phyloP scores from a whole-genome alignment of 2,329 filamentous ascomycete genomes.

The Didymella arachidicola region DNA sequence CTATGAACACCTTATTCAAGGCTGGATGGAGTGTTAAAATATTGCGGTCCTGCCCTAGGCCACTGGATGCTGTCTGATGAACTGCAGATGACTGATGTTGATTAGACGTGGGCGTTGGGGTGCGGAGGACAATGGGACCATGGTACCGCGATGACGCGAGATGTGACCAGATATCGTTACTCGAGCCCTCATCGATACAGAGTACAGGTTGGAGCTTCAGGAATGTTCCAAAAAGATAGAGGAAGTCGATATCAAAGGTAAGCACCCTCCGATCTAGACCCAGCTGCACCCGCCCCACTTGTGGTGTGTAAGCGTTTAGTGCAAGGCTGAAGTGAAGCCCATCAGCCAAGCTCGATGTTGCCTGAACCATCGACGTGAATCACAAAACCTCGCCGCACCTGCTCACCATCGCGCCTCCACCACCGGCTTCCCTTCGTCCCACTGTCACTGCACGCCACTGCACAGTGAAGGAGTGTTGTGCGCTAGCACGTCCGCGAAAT shows the following conservation, averaged over 20 bases:
- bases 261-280: conserved; percentile 7
- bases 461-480: conserved; percentile 9
- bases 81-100: background rate
- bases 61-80: background rate
- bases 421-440: conserved; percentile 16
- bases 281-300: conserved; percentile 11
- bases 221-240: background rate
- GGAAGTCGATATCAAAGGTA: background rate
- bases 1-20: background rate
- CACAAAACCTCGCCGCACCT: conserved; percentile 40
- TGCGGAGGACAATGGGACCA: background rate
- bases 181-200: background rate
- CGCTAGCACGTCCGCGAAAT: background rate
- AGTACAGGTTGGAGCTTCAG: background rate
- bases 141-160: background rate
- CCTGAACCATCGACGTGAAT: conserved; percentile 43
- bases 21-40: background rate
- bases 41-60: background rate
- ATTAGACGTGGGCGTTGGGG: background rate
- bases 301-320: conserved; percentile 24
- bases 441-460: background rate
- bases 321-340: conserved; percentile 29
- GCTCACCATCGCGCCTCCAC: conserved; percentile 28
- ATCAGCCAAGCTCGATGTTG: conserved; percentile 40
- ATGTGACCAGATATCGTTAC: background rate